Percentiles rank a stretch among this genome's conserved stretches.
These are phyloP conservation scores for maize (Zea mays) DNA, from an alignment of 176 grass and related monocot genomes.

Conservation along the genomic window DNA sequence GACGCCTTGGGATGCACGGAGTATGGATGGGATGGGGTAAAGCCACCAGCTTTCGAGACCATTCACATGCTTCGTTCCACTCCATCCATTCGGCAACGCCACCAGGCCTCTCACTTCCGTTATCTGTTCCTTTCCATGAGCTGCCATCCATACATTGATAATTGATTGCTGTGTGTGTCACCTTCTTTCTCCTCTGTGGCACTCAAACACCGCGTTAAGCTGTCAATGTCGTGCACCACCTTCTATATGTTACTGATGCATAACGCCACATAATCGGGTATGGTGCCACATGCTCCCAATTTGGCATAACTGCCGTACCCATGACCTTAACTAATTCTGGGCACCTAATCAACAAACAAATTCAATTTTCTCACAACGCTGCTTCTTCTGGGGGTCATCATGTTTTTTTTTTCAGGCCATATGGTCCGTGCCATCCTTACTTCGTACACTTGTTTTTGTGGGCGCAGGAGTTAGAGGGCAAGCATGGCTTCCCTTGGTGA, in stretches of 20 bases:
- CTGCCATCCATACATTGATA: neutral
- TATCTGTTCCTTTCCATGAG: slow-evolving; percentile 31
- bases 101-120: slow-evolving; percentile 11
- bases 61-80: neutral
- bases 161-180: slow-evolving; percentile 3
- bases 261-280: neutral
- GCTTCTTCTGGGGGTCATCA: too few species aligned
- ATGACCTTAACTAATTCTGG: neutral
- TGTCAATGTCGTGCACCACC: neutral
- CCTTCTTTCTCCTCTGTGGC: neutral
- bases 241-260: neutral
- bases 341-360: neutral
- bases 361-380: too few species aligned
- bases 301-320: neutral
- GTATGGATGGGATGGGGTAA: neutral
- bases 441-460: neutral
- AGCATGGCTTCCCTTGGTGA: slow-evolving; percentile 58
- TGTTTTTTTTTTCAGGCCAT: neutral
- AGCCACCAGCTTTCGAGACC: neutral
- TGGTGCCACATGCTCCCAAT: neutral
- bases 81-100: neutral
- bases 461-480: slow-evolving; percentile 33
- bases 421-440: neutral
- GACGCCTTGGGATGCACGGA: neutral
- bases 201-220: neutral